Conservation (phyloP, 106 monocot genomes). For the Apostasia ramifera region DNA sequence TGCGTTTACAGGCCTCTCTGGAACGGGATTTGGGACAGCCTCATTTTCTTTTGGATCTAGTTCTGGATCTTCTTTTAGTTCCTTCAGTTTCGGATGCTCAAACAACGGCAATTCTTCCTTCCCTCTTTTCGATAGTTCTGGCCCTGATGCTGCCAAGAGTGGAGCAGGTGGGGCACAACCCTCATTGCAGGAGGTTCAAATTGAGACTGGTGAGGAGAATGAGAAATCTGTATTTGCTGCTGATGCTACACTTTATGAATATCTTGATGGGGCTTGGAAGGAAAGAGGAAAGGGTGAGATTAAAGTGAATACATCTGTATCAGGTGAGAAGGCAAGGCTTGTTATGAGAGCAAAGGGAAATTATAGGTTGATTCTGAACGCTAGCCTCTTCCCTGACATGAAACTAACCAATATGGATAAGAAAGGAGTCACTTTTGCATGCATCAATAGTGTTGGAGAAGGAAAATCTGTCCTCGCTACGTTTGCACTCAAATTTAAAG, state of each 20-base stretch:
- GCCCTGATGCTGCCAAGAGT: conserved; percentile 23
- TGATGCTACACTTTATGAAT: conserved; percentile 91
- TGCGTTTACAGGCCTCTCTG: conserved; percentile 88
- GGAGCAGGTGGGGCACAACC: conserved; percentile 1
- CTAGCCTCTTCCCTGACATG: conserved; percentile 89
- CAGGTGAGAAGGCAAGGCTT: conserved; percentile 64
- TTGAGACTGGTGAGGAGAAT: conserved; percentile 96
- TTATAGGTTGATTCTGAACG: conserved; percentile 83
- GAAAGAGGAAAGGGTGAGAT: conserved; percentile 94
- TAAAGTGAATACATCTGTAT: conserved; percentile 54
- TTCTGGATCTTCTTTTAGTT: conserved; percentile 27
- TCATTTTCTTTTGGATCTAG: conserved; percentile 54
- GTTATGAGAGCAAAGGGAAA: conserved; percentile 89
- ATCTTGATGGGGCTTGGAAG: conserved; percentile 87
- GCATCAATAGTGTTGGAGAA: conserved; percentile 69
- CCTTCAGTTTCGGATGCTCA: conserved; percentile 30
- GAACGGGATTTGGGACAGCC: conserved; percentile 71
- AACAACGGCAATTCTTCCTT: conserved; percentile 35
- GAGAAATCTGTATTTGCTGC: conserved; percentile 69
- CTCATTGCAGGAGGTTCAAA: conserved; percentile 58
- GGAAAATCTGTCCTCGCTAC: conserved; percentile 51
- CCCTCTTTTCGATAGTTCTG: conserved; percentile 14
- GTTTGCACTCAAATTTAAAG: conserved; percentile 90
- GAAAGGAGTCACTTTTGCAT: conserved; percentile 88
- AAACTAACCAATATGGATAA: conserved; percentile 81